phyloP scores from a whole-genome alignment of 2,329 filamentous ascomycete species.

The Xylaria arbuscula region DNA sequence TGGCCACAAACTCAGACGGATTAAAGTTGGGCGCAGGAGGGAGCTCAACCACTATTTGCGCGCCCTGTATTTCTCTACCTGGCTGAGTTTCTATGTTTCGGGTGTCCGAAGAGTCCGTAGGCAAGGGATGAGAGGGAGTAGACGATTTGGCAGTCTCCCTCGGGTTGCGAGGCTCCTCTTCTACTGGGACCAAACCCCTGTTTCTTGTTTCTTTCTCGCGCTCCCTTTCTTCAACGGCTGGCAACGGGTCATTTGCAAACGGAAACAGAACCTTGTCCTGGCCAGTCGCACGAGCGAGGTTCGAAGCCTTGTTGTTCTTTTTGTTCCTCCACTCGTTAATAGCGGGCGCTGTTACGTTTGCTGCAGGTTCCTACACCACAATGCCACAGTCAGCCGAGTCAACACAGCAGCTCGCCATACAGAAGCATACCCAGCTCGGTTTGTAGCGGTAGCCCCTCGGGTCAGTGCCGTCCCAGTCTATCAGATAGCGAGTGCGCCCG shows the following conservation, averaged over 20 bases:
- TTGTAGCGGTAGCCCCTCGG: conserved; percentile 59
- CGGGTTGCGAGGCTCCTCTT: conserved; percentile 25
- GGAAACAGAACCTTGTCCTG: conserved; percentile 6
- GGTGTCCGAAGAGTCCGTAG: not conserved
- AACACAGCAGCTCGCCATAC: not conserved
- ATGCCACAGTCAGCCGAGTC: conserved; percentile 30
- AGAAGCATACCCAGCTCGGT: conserved; percentile 63
- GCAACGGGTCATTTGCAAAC: conserved; percentile 30
- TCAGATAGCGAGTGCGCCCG: conserved; percentile 57
- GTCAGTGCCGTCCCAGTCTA: conserved; percentile 67
- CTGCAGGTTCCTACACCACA: conserved; percentile 44
- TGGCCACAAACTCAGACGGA: conserved; percentile 37
- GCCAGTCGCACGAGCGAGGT: conserved; percentile 26
- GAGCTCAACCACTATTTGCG: conserved; percentile 41
- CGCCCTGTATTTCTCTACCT: conserved; percentile 4
- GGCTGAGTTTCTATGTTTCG: not conserved
- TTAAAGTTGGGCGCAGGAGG: conserved; percentile 34
- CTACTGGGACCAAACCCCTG: conserved; percentile 8
- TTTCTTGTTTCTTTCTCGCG: conserved; percentile 14
- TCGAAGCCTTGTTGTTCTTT: conserved; percentile 33
- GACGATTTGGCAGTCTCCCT: conserved; percentile 26
- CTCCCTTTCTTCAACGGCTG: conserved; percentile 18
- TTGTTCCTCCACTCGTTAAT: conserved; percentile 44
- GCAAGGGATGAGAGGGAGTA: not conserved
- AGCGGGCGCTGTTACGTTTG: conserved; percentile 43